phyloP scores from a whole-genome alignment of 2,329 filamentous ascomycete genomes.

The Dryadomyces quercivorus region DNA sequence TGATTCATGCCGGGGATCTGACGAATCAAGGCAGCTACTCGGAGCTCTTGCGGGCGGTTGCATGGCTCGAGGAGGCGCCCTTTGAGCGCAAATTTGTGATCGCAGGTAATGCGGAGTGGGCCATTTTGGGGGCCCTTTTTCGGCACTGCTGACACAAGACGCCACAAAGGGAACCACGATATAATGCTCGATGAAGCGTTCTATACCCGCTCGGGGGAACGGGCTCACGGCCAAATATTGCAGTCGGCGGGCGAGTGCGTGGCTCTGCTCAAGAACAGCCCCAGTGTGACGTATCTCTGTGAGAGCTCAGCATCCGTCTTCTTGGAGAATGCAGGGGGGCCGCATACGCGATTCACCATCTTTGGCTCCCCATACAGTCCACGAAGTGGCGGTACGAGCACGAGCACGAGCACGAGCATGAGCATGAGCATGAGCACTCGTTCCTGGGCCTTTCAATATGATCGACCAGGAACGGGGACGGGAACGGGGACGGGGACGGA shows the following conservation, averaged over 20 bases:
- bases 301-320: constrained; percentile 43
- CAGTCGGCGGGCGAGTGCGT: constrained; percentile 43
- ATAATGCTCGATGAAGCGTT: constrained; percentile 56
- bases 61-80: constrained; percentile 54
- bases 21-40: constrained; percentile 57
- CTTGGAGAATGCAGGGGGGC: constrained; percentile 40
- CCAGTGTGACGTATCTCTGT: constrained; percentile 50
- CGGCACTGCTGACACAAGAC: not conserved
- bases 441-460: constrained; percentile 57
- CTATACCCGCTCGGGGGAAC: constrained; percentile 37
- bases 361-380: constrained; percentile 63
- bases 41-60: constrained; percentile 31
- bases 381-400: constrained; percentile 20
- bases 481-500: not conserved
- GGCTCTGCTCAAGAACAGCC: constrained; percentile 38
- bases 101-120: constrained; percentile 35
- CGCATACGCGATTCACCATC: constrained; percentile 48
- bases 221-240: constrained; percentile 43
- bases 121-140: not conserved
- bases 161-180: constrained; percentile 56
- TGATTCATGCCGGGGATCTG: constrained; percentile 66
- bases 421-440: not conserved
- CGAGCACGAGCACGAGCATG: constrained; percentile 9
- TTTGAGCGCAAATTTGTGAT: constrained; percentile 62
- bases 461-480: constrained; percentile 10